Percentiles rank a stretch among this genome's conserved stretches.
Evolutionary conservation across 208 protist species (phyloP).

Genomic region (Angomonas ambiguus): DNA sequence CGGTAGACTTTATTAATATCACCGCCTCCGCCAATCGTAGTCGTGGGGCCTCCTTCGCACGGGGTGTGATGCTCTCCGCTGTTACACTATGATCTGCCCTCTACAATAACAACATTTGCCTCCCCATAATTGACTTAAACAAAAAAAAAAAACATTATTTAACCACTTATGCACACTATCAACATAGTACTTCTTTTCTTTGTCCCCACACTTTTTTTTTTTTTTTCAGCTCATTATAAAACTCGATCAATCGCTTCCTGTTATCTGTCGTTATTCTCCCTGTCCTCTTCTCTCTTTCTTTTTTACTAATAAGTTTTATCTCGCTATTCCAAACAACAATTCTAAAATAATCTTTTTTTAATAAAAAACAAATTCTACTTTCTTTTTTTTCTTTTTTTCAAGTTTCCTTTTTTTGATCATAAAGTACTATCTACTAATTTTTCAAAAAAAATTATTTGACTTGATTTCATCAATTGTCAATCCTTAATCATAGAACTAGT

Average conservation of each 20-base stretch:
- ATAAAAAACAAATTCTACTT: neutral
- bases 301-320: conserved; percentile 9
- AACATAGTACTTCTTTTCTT: neutral
- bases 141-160: conserved; percentile 3
- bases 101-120: neutral
- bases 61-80: conserved; percentile 21
- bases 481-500: too few relatives aligned
- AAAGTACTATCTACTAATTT: neutral
- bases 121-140: neutral
- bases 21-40: conserved; percentile 23
- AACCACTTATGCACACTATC: neutral
- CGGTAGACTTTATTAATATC: conserved; percentile 24
- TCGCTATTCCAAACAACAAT: neutral
- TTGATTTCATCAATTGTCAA: too few relatives aligned
- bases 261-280: neutral
- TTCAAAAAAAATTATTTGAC: conserved; percentile 12
- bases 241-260: too few relatives aligned
- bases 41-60: conserved; percentile 30
- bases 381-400: conserved; percentile 10
- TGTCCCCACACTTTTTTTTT: neutral
- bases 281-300: neutral
- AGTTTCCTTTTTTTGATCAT: neutral
- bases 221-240: neutral
- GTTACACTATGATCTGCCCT: neutral
- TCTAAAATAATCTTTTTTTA: neutral